Percentiles rank a stretch among this genome's conserved stretches.
Conservation (phyloP, 2,329 filamentous ascomycete genomes). For the Aspergillus luchuensis region DNA sequence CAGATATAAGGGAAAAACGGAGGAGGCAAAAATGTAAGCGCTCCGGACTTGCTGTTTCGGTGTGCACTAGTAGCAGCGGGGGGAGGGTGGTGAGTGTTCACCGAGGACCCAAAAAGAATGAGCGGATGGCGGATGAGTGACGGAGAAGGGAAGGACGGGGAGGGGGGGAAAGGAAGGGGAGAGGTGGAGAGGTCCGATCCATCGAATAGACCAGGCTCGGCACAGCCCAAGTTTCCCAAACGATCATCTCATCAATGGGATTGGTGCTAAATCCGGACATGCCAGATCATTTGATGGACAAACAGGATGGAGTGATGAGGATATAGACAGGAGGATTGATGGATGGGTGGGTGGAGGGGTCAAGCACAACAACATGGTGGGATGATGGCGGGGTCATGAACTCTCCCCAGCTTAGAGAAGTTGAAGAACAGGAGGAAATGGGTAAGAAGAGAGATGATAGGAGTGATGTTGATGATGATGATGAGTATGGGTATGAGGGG, state of each 20-base stretch:
- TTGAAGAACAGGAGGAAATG: neutral
- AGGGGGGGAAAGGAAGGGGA: conserved; percentile 2
- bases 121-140: conserved; percentile 18
- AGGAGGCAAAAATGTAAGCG: conserved; percentile 16
- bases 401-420: neutral
- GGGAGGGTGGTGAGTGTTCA: conserved; percentile 38
- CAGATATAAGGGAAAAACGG: conserved; percentile 23
- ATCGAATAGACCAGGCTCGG: conserved; percentile 18
- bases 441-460: neutral
- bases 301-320: neutral
- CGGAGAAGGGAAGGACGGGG: conserved; percentile 13
- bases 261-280: neutral
- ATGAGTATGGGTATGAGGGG: no score
- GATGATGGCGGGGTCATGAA: conserved; percentile 22
- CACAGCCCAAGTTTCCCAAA: neutral
- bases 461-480: no score
- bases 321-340: neutral
- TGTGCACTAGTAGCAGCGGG: conserved; percentile 34
- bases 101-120: conserved; percentile 44
- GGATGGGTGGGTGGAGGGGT: conserved; percentile 5
- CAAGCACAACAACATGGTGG: conserved; percentile 7
- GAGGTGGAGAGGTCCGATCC: conserved; percentile 23
- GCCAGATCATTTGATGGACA: no score
- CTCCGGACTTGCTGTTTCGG: conserved; percentile 24
- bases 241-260: neutral